Evolutionary conservation across 106 monocot genomes (phyloP), one percentile per base, ranked within the genome.

Genomic region (Dendrobium huoshanense): DNA sequence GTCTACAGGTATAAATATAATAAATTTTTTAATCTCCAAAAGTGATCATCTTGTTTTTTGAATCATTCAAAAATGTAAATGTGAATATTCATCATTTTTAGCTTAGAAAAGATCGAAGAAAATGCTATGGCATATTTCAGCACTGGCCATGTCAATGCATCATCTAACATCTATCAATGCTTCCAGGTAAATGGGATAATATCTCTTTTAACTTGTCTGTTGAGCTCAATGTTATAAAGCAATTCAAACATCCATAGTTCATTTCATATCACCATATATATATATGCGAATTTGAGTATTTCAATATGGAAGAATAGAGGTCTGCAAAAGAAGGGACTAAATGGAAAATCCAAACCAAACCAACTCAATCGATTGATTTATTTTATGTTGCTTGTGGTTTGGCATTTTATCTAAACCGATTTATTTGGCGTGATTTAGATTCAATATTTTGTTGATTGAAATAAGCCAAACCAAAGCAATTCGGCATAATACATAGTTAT

Each of bases 91-190:
- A 5, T 25, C 47, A 24, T 27, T 78, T 75, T 78, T 80, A 95
- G 94, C 82, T 78, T 89, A 75, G 90, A 92, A 27, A 76, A 85
- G 47, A 95, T 95, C 74, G 92, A 95, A 81, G 88, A 87, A 84
- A 80, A 92, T 88, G 94, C 90, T 49, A 85, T 84, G 73, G 84
- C 82, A 40, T 95, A 92, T 85, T 88, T 86, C 25, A 84, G 75
- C 72, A 83, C 81, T n/a, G 92, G 92, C 51, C 65, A 80, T 77
- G 87, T 92, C 44, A 77, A 88, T 75, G 83, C 88, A 75, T 94
- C 94, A 55, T 25, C 67, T 24, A 55, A 41, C 67, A 45, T 94
- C 79, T 67, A 56, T 22, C 83, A 84, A 27, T 87, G 80, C 80
- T 42, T 87, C 44, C 65, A 92, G 81, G 87, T 92, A 75, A 22